phyloP scores from a whole-genome alignment of 345 rosid genomes.

The Excoecaria agallocha region DNA sequence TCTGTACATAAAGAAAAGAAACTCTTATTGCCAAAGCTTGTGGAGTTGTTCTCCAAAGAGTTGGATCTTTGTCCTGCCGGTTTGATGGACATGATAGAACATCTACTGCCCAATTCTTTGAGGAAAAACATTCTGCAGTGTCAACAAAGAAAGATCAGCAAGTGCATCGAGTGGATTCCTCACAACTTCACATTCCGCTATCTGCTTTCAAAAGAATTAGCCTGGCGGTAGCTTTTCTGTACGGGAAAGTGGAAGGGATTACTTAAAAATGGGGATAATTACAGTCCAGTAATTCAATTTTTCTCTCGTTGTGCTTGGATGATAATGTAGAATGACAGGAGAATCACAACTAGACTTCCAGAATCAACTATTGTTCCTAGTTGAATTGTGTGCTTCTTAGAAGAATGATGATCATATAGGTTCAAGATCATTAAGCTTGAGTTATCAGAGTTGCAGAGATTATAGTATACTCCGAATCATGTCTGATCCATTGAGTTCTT shows the following conservation, averaged over 20 bases:
- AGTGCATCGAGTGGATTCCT: slow-evolving; percentile 60
- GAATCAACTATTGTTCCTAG: not conserved
- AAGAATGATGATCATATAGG: slow-evolving; percentile 20
- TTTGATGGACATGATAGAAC: slow-evolving; percentile 46
- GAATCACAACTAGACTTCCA: slow-evolving; percentile 27
- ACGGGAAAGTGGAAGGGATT: no score
- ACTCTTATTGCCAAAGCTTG: slow-evolving; percentile 64
- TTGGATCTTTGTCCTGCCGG: slow-evolving; percentile 45
- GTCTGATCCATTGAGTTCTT: not conserved
- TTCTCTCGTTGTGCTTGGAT: not conserved
- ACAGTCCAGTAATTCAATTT: not conserved
- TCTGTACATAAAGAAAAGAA: slow-evolving; percentile 54
- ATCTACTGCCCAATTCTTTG: slow-evolving; percentile 40
- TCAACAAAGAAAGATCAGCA: slow-evolving; percentile 41
- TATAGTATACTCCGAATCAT: not conserved
- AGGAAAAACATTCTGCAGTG: slow-evolving; percentile 38
- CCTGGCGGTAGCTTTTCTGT: not conserved
- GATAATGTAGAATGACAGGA: slow-evolving; percentile 29
- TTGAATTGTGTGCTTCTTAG: not conserved
- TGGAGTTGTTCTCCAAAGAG: slow-evolving; percentile 65
- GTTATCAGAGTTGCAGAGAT: not conserved
- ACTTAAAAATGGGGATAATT: no score
- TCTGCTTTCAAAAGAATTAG: slow-evolving; percentile 44
- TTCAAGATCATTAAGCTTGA: not conserved
- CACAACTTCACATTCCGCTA: slow-evolving; percentile 68